Evolutionary conservation across 495 filamentous ascomycete species (phyloP).

Genomic region (Xylaria acuta): DNA sequence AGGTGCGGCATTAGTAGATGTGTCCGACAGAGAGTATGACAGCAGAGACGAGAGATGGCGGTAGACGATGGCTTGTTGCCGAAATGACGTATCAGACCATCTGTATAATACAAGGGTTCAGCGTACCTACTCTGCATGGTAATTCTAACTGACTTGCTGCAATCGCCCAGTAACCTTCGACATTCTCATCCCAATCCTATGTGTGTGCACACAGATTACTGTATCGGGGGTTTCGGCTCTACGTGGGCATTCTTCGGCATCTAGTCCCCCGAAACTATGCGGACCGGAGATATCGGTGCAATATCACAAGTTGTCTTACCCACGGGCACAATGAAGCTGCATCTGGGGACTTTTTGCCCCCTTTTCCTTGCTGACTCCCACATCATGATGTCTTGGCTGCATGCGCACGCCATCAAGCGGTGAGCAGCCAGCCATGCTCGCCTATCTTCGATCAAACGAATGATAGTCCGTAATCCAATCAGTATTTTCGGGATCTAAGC

Average conservation of each 20-base stretch:
- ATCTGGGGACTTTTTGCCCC: conserved; percentile 26
- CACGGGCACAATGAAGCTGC: not conserved
- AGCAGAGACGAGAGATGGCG: not conserved
- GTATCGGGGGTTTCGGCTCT: not conserved
- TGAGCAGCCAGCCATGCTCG: conserved; percentile 30
- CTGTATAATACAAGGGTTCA: conserved; percentile 37
- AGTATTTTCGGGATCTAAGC: conserved; percentile 13
- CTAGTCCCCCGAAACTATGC: not conserved
- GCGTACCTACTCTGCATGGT: not conserved
- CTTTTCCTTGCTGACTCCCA: conserved; percentile 10
- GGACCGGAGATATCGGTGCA: conserved; percentile 11
- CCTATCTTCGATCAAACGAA: conserved; percentile 17
- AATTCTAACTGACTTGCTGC: not conserved
- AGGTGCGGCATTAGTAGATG: conserved; percentile 50
- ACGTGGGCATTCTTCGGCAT: not conserved
- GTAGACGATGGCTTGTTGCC: conserved; percentile 28
- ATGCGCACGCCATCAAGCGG: conserved; percentile 38
- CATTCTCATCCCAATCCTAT: not conserved
- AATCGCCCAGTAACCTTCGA: not conserved
- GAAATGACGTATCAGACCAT: conserved; percentile 29
- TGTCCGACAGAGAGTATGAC: conserved; percentile 7
- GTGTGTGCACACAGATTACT: not conserved
- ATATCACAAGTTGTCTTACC: conserved; percentile 16
- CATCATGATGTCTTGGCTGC: conserved; percentile 30
- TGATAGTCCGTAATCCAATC: conserved; percentile 22